phyloP scores from a whole-genome alignment of 176 grass and related monocot species.

The Avena atlantica region DNA sequence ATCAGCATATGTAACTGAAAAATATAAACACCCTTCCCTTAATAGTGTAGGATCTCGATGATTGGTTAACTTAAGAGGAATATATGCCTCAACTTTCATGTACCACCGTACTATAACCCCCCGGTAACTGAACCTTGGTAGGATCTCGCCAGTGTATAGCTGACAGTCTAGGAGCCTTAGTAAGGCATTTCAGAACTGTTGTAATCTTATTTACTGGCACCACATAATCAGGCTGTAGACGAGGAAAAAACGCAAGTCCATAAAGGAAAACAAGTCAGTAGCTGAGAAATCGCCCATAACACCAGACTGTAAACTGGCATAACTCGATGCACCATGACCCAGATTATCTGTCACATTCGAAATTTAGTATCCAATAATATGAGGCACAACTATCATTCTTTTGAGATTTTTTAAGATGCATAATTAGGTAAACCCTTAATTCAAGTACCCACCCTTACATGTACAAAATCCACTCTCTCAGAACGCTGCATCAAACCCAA shows the following conservation, averaged over 20 bases:
- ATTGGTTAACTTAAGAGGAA: conserved; percentile 41
- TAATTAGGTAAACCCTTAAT: not conserved
- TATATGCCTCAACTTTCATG: conserved; percentile 70
- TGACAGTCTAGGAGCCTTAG: conserved; percentile 76
- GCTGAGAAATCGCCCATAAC: not conserved
- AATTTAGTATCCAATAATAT: conserved; percentile 5
- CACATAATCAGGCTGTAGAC: conserved; percentile 51
- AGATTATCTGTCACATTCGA: not conserved
- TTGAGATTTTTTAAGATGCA: not conserved
- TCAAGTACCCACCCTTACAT: not conserved
- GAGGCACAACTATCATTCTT: not conserved
- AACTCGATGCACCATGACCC: not conserved
- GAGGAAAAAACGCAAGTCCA: conserved; percentile 39
- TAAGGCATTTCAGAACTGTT: conserved; percentile 80
- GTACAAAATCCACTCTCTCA: not conserved
- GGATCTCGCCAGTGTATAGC: conserved; percentile 51
- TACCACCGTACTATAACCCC: conserved; percentile 65
- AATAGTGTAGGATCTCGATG: conserved; percentile 47
- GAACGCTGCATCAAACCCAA: conserved; percentile 18
- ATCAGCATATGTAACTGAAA: conserved; percentile 29
- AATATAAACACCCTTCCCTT: conserved; percentile 73
- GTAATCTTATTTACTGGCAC: conserved; percentile 62
- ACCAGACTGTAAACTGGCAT: no score
- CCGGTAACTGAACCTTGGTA: conserved; percentile 23
- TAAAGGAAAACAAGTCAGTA: conserved; percentile 3